These are phyloP conservation scores for Talaromyces rugulosus DNA, from an alignment of 2,329 filamentous ascomycete species.

Conservation along the genomic window DNA sequence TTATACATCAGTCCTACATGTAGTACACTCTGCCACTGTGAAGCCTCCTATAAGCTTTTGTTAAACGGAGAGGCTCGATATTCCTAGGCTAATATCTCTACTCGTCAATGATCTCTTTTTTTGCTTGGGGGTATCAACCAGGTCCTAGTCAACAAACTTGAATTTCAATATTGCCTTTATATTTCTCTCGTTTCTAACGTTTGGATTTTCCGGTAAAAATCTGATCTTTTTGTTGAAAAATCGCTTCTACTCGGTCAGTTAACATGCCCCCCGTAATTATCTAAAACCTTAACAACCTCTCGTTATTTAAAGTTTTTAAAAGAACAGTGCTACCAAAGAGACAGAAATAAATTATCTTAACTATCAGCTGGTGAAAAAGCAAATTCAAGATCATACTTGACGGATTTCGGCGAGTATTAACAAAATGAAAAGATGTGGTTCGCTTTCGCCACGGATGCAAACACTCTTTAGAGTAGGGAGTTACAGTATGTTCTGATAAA, in stretches of 20 bases:
- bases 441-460: background rate
- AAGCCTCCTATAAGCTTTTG: too few relatives aligned
- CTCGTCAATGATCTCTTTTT: too few relatives aligned
- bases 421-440: background rate
- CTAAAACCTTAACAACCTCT: background rate
- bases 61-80: too few relatives aligned
- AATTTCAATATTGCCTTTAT: too few relatives aligned
- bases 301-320: background rate
- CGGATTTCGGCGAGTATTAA: background rate
- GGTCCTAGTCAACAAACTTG: too few relatives aligned
- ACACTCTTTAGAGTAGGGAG: background rate
- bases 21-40: background rate
- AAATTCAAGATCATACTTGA: background rate
- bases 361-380: background rate
- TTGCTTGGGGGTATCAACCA: too few relatives aligned
- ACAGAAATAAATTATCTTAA: background rate
- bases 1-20: background rate
- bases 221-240: background rate
- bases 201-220: background rate
- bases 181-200: background rate
- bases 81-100: too few relatives aligned
- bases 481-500: background rate
- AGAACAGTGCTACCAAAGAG: background rate
- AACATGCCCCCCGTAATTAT: background rate
- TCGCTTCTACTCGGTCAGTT: background rate